Base-by-base conservation (phyloP, 768 basidiomycete genomes). In the Termitomyces sp. region DNA sequence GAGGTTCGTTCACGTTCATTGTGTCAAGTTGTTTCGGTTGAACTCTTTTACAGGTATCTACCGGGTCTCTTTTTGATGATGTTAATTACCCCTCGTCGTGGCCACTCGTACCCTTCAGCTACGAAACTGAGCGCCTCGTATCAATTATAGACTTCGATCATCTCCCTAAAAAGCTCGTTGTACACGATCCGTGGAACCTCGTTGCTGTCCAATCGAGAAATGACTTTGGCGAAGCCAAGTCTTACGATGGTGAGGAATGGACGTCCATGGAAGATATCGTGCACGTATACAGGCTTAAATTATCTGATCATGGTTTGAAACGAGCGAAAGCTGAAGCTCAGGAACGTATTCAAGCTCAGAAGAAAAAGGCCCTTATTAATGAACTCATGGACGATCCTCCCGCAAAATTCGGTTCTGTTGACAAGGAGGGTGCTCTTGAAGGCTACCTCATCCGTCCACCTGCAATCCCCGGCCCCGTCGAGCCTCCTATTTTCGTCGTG, bases 101-200 rank as follows among this genome's bases (percentile, higher is more conserved):
- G 74, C 76, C 78, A 3, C 53, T 74, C 3, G 63, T 65, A 1
- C 79, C 79, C 0, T 80, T 78, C 59, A 61, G 59, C 31, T 61
- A 59, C 26, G 31, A 57, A 46, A 52, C 65, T 10, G 63, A 65
- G 3, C 61, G 48, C 0, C 43, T 72, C 9, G 64, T 71, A 16
- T 58, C 64, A n/a, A 57, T 65, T 13, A 68, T 72, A 22, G 62
- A 65, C 20, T 67, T 66, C 29, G 59, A 65, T 18, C 55, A 53
- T 10, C 65, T 74, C 31, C 79, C 79, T 0, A 59, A 73, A 61
- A 76, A 62, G 20, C 67, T 80, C 9, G 59, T 74, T 18, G 75
- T 80, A 0, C 78, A 80, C 52, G 78, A 79, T 55, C 78, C 79
- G 0, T 77, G 68, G 61, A 63, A 65, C 53, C 34, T 74, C 5